These are phyloP conservation scores for Kazachstania sp. DNA, from an alignment of 1,139 yeast species.

Conservation along the genomic window DNA sequence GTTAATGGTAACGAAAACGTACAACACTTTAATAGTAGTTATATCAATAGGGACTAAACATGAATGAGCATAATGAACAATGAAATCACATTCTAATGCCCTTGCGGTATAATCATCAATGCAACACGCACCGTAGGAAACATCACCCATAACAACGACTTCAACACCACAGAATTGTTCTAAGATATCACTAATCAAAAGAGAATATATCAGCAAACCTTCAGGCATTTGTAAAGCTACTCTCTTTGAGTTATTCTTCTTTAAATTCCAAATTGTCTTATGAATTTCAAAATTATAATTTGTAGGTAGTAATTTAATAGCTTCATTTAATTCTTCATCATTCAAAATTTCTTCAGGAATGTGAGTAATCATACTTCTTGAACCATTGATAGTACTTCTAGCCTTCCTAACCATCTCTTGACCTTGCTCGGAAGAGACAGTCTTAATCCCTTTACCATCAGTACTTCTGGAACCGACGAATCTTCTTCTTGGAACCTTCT, in stretches of 20 bases:
- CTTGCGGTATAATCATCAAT: slow-evolving; percentile 94
- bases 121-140: slow-evolving; percentile 97
- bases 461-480: slow-evolving; percentile 37
- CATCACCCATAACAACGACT: slow-evolving; percentile 96
- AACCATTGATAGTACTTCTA: slow-evolving; percentile 24
- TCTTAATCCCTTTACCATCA: slow-evolving; percentile 11
- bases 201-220: slow-evolving; percentile 79
- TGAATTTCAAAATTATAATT: slow-evolving; percentile 94
- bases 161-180: slow-evolving; percentile 87
- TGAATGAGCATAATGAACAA: slow-evolving; percentile 95
- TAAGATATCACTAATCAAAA: slow-evolving; percentile 78
- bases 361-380: slow-evolving; percentile 64
- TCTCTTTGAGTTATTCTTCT: slow-evolving; percentile 58
- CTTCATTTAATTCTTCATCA: slow-evolving; percentile 71
- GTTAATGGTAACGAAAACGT: slow-evolving; percentile 89
- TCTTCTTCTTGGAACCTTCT: slow-evolving; percentile 33
- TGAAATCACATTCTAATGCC: slow-evolving; percentile 85
- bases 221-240: slow-evolving; percentile 98
- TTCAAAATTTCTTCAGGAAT: slow-evolving; percentile 82
- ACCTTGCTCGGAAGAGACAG: slow-evolving; percentile 8
- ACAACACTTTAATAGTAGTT: slow-evolving; percentile 79
- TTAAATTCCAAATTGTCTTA: slow-evolving; percentile 89
- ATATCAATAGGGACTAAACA: slow-evolving; percentile 93
- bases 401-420: slow-evolving; percentile 28
- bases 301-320: slow-evolving; percentile 71